Base-by-base conservation (phyloP, 371 early-diverging fungal genomes). In the Vairimorpha necatrix region DNA sequence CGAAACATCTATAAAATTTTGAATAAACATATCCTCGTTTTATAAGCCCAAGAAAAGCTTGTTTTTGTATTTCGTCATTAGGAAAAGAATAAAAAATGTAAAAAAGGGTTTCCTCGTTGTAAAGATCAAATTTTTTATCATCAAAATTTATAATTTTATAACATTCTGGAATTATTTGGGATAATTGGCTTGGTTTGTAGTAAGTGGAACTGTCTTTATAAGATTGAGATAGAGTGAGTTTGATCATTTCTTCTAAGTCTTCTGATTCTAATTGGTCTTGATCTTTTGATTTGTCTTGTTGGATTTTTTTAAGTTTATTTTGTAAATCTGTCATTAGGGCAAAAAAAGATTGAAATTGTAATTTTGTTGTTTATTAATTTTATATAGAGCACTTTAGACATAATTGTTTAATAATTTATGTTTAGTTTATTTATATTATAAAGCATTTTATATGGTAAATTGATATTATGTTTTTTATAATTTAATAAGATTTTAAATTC, bases 31-130 rank as follows among this genome's bases (percentile, higher is more conserved):
- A 95, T 78, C 89, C 88, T 69, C 92, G 89, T 79, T 87, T 87
- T 78, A 90, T 88, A 77, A 95, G 87, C 85, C 93, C 92, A 66
- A 90, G 89, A 28, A 93, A 93, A n/a, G 93, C 93, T 28, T 89
- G 89, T 74, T 92, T 91, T 86, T 94, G 94, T 39, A 91, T 78
- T 68, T 89, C 87, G 69, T 92, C 91, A 56, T 89, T 87, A 33
- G 93, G 92, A 87, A 91, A 87, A 14, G 92, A 87, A 84, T 95
- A 94, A 84, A 95, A 95, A 38, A 93, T 88, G 86, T 93, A 94
- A 78, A 95, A 92, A 63, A 95, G 87, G 7, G 94, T 91, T 77
- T 94, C 93, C 58, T 94, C 94, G 48, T 88, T 84, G 14, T 74
- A 69, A 32, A 24, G 39, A 18, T 60, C 47, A 32, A 77, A 58